A percentile compares a stretch with the other conserved stretches of the same genome.
Conservation (phyloP, 805 yeast species). For the Tanozyma kutaoensis region DNA sequence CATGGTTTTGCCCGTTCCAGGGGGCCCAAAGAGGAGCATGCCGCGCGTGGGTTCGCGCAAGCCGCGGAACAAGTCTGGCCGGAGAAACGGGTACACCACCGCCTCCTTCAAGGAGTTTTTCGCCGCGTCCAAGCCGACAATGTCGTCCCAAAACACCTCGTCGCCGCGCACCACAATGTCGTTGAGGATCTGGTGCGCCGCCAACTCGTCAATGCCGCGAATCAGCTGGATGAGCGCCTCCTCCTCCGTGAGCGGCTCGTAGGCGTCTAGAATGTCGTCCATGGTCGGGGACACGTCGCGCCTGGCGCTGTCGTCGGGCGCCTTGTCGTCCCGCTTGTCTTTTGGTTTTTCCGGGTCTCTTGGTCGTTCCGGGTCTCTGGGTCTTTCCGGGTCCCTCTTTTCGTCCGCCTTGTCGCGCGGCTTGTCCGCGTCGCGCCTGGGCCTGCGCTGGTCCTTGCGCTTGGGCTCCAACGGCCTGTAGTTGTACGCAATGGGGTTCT, state of each 20-base stretch:
- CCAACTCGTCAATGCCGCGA: constrained; percentile 62
- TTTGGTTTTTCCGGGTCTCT: constrained; percentile 1
- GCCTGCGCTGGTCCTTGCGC: no score
- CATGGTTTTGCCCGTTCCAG: constrained; percentile 99
- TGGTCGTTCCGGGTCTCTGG: constrained; percentile 1
- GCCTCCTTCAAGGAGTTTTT: constrained; percentile 85
- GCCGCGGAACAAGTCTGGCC: constrained; percentile 89
- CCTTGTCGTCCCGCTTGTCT: no score
- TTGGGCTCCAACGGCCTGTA: constrained; percentile 9
- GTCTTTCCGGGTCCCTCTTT: not conserved
- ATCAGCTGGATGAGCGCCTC: constrained; percentile 35
- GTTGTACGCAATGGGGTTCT: constrained; percentile 19
- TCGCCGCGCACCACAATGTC: constrained; percentile 87
- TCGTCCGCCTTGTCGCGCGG: constrained; percentile 1
- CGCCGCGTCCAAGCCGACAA: constrained; percentile 85
- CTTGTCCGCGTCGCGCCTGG: constrained; percentile 2
- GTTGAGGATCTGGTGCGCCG: constrained; percentile 75
- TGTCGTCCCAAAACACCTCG: constrained; percentile 88
- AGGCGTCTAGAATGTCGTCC: constrained; percentile 12
- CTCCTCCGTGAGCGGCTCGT: no score
- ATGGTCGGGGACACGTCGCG: constrained; percentile 10
- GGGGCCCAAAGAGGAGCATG: constrained; percentile 94
- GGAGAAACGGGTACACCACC: constrained; percentile 86
- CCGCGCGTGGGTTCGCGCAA: constrained; percentile 91
- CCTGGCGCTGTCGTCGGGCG: no score